Evolutionary conservation across 257 asterid species (phyloP).

Genomic region (Leptodermis oblonga): DNA sequence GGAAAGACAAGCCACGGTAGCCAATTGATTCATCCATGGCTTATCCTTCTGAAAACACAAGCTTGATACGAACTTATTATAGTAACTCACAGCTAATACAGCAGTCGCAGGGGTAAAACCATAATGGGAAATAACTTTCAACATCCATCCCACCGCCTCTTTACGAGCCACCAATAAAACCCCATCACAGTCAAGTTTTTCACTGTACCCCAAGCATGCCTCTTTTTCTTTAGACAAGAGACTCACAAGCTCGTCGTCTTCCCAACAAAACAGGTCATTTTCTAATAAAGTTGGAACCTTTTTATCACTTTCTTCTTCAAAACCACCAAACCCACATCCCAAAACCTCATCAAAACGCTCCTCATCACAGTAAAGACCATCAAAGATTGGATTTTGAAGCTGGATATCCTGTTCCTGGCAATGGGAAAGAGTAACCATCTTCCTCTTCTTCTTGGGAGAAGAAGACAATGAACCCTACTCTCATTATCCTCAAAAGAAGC

Average conservation of each 20-base stretch:
- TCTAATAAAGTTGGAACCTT: slow-evolving; percentile 38
- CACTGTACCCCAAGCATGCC: slow-evolving; percentile 20
- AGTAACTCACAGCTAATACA: slow-evolving; percentile 64
- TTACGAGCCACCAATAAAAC: slow-evolving; percentile 39
- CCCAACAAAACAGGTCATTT: slow-evolving; percentile 86
- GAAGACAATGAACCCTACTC: slow-evolving; percentile 46
- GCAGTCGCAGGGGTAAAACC: slow-evolving; percentile 61
- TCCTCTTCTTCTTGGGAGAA: slow-evolving; percentile 38
- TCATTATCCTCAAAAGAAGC: slow-evolving; percentile 56
- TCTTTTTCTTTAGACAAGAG: slow-evolving; percentile 60
- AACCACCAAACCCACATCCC: slow-evolving; percentile 28
- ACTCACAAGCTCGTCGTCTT: slow-evolving; percentile 57
- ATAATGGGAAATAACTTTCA: slow-evolving; percentile 51
- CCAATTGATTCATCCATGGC: slow-evolving; percentile 95
- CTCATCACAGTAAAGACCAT: slow-evolving; percentile 76
- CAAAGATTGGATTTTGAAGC: slow-evolving; percentile 56
- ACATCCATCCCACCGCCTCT: slow-evolving; percentile 70
- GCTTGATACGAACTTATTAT: slow-evolving; percentile 60
- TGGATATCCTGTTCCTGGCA: slow-evolving; percentile 37
- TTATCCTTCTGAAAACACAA: slow-evolving; percentile 67
- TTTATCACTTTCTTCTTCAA: slow-evolving; percentile 25
- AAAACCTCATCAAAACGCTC: slow-evolving; percentile 57
- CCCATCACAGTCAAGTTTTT: slow-evolving; percentile 39
- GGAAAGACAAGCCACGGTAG: slow-evolving; percentile 89
- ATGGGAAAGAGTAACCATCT: slow-evolving; percentile 58